Evolutionary conservation across 108 stramenopile genomes (phyloP).

Genomic region (Nitzschia putrida): DNA sequence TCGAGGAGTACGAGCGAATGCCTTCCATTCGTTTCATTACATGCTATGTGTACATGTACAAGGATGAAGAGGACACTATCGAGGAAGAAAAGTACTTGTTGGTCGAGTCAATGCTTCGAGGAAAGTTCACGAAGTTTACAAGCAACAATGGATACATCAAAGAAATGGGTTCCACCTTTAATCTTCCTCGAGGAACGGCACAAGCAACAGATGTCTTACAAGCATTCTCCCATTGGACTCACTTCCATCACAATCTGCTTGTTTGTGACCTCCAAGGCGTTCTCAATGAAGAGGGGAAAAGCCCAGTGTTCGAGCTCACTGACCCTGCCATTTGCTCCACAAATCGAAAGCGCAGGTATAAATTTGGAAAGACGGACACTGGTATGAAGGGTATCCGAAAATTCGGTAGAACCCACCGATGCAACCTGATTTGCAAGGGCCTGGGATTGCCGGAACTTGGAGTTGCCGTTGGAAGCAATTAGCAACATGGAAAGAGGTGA

Average conservation of each 20-base stretch:
- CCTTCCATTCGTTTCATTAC: slow-evolving; percentile 45
- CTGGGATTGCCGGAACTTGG: neutral
- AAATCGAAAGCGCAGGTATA: slow-evolving; percentile 17
- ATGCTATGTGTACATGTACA: slow-evolving; percentile 49
- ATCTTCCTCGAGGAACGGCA: neutral
- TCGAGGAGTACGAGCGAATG: slow-evolving; percentile 6
- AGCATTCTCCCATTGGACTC: slow-evolving; percentile 57
- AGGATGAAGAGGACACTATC: slow-evolving; percentile 30
- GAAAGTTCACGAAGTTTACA: slow-evolving; percentile 53
- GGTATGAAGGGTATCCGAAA: slow-evolving; percentile 52
- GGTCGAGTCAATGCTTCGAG: slow-evolving; percentile 55
- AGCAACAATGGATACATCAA: slow-evolving; percentile 46
- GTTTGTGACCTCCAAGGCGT: slow-evolving; percentile 69
- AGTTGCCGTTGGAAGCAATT: no score
- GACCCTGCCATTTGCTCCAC: slow-evolving; percentile 64
- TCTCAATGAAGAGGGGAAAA: slow-evolving; percentile 45
- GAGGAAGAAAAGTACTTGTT: slow-evolving; percentile 37
- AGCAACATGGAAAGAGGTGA: no score
- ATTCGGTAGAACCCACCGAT: slow-evolving; percentile 58
- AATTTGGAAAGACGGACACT: slow-evolving; percentile 55
- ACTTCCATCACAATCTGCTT: slow-evolving; percentile 37
- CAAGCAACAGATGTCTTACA: slow-evolving; percentile 55
- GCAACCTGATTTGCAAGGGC: slow-evolving; percentile 51
- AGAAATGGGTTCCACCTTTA: neutral
- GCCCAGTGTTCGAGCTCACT: slow-evolving; percentile 61